phyloP scores from a whole-genome alignment of 2,329 filamentous ascomycete genomes.

The Pyrenochaeta sp. region DNA sequence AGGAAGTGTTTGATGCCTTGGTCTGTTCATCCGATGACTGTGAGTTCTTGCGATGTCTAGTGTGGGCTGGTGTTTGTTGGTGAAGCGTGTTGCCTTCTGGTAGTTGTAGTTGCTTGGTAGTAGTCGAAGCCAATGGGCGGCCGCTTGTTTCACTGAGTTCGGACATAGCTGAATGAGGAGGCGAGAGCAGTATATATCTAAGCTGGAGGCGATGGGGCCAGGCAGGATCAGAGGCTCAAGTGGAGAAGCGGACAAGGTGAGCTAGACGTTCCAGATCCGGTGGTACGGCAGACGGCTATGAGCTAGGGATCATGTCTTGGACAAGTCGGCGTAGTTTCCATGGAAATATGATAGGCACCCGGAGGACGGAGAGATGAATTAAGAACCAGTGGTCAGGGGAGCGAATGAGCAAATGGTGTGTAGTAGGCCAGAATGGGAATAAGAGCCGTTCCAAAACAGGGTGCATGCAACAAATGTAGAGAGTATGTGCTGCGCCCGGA shows the following conservation, averaged over 20 bases:
- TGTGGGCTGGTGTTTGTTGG: slow-evolving; percentile 20
- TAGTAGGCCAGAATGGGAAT: slow-evolving; percentile 35
- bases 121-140: slow-evolving; percentile 39
- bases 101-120: slow-evolving; percentile 29
- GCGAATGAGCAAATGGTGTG: slow-evolving; percentile 33
- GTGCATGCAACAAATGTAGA: slow-evolving; percentile 40
- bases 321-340: slow-evolving; percentile 35
- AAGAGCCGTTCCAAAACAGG: slow-evolving; percentile 46
- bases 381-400: slow-evolving; percentile 37
- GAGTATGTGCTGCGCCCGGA: slow-evolving; percentile 41
- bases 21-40: slow-evolving; percentile 38
- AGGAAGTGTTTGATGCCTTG: slow-evolving; percentile 27
- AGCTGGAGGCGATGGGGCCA: slow-evolving; percentile 32
- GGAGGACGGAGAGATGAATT: slow-evolving; percentile 39
- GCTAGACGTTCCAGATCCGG: slow-evolving; percentile 43
- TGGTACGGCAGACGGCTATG: slow-evolving; percentile 41
- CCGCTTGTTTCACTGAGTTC: slow-evolving; percentile 43
- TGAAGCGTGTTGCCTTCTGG: slow-evolving; percentile 28
- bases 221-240: slow-evolving; percentile 43
- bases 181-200: slow-evolving; percentile 44
- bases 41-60: slow-evolving; percentile 32
- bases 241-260: slow-evolving; percentile 36
- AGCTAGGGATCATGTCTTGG: slow-evolving; percentile 43
- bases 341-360: slow-evolving; percentile 38
- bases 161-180: slow-evolving; percentile 42